A percentile compares a stretch with the other conserved stretches of the same genome.
These are phyloP conservation scores for Pythium coloratum DNA, from an alignment of 352 stramenopile genomes.

Conservation along the genomic window DNA sequence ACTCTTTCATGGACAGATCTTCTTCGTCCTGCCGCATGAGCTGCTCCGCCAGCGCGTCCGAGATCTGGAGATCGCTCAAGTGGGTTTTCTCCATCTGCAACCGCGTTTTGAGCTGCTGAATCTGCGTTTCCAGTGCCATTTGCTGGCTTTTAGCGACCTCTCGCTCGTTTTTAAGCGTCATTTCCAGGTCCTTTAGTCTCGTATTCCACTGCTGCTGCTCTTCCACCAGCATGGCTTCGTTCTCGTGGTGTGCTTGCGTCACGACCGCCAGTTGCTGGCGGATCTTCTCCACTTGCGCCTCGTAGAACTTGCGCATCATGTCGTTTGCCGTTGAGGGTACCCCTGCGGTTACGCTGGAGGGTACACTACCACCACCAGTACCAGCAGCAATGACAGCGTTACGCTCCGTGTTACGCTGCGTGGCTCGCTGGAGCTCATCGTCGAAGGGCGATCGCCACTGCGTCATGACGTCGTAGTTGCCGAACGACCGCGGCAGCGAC, in stretches of 20 bases:
- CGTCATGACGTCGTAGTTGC: slow-evolving; percentile 44
- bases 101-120: slow-evolving; percentile 32
- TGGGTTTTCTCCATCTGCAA: slow-evolving; percentile 68
- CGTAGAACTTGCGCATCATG: slow-evolving; percentile 82
- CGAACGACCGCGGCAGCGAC: slow-evolving; percentile 68
- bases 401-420: slow-evolving; percentile 20
- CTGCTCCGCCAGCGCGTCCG: slow-evolving; percentile 62
- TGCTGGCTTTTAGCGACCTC: background rate
- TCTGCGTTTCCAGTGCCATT: slow-evolving; percentile 28
- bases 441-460: slow-evolving; percentile 44
- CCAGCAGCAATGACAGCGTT: background rate
- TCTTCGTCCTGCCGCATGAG: slow-evolving; percentile 51
- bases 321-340: slow-evolving; percentile 17
- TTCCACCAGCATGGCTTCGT: slow-evolving; percentile 49
- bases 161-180: slow-evolving; percentile 4
- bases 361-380: background rate
- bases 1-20: slow-evolving; percentile 60
- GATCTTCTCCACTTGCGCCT: slow-evolving; percentile 79
- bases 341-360: slow-evolving; percentile 1
- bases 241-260: slow-evolving; percentile 45
- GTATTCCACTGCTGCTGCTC: slow-evolving; percentile 39
- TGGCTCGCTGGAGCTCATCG: slow-evolving; percentile 43
- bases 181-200: slow-evolving; percentile 28
- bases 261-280: slow-evolving; percentile 52
- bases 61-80: slow-evolving; percentile 60